These are phyloP conservation scores for Borovskyia barvae DNA, from an alignment of 208 protist genomes.

Conservation along the genomic window DNA sequence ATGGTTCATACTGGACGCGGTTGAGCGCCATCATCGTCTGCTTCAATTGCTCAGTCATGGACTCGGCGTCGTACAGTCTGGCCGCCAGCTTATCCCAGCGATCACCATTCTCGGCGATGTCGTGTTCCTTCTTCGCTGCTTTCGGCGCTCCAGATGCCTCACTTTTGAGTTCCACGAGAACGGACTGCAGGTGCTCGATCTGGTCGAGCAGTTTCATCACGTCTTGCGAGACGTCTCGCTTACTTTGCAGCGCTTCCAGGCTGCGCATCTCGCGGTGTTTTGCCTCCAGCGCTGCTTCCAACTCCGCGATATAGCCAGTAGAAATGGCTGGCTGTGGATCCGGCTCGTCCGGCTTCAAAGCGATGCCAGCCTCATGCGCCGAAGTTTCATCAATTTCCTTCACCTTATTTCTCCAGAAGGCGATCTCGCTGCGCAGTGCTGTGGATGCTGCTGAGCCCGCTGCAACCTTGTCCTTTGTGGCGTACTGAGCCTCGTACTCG, in stretches of 20 bases:
- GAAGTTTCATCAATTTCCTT: slow-evolving; percentile 68
- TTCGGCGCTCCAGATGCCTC: slow-evolving; percentile 1
- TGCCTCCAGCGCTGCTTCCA: slow-evolving; percentile 53
- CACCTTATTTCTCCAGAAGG: slow-evolving; percentile 65
- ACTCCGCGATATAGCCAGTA: slow-evolving; percentile 46
- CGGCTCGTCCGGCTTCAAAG: slow-evolving; percentile 32
- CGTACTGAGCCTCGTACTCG: slow-evolving; percentile 86
- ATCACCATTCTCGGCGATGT: slow-evolving; percentile 50
- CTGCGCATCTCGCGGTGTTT: slow-evolving; percentile 50
- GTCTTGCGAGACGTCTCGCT: slow-evolving; percentile 74
- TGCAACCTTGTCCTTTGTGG: slow-evolving; percentile 70
- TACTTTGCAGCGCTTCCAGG: slow-evolving; percentile 64
- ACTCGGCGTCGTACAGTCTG: slow-evolving; percentile 74
- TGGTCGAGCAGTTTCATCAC: slow-evolving; percentile 71
- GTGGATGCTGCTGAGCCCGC: slow-evolving; percentile 53
- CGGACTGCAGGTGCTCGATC: slow-evolving; percentile 58
- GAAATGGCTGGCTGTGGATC: slow-evolving; percentile 12
- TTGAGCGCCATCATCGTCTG: slow-evolving; percentile 74
- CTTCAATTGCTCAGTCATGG: slow-evolving; percentile 60
- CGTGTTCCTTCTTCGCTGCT: slow-evolving; percentile 9
- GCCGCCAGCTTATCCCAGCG: slow-evolving; percentile 75
- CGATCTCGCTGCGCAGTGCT: slow-evolving; percentile 66
- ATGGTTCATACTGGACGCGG: slow-evolving; percentile 81
- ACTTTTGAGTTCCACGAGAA: slow-evolving; percentile 51
- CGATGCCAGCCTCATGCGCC: slow-evolving; percentile 77